Conservation (phyloP, 768 basidiomycete species). For the Tricholoma terreum region DNA sequence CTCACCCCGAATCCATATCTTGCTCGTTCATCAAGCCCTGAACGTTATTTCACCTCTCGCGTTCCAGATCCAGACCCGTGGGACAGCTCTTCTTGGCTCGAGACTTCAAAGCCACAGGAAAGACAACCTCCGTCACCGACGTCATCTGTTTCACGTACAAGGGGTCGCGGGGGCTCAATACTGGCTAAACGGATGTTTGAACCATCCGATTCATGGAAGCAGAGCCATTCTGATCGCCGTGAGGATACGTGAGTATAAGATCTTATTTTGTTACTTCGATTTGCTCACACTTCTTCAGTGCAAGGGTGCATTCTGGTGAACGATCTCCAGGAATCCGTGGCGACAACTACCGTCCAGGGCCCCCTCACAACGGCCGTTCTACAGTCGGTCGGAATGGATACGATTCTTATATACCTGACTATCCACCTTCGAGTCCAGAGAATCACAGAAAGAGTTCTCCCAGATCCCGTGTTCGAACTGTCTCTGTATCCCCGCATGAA, state of each 20-base stretch:
- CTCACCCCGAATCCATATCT: constrained; percentile 26
- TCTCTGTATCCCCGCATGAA: constrained; percentile 27
- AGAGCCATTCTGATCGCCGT: constrained; percentile 48
- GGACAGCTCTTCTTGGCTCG: constrained; percentile 45
- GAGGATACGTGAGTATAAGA: constrained; percentile 36
- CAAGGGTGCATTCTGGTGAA: constrained; percentile 19
- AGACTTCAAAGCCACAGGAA: constrained; percentile 37
- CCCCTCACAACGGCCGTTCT: constrained; percentile 39
- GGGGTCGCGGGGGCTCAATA: constrained; percentile 30
- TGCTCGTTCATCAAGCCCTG: constrained; percentile 51
- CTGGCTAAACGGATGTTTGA: constrained; percentile 58
- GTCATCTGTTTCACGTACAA: constrained; percentile 24
- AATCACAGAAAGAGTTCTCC: constrained; percentile 19
- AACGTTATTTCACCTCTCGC: constrained; percentile 43
- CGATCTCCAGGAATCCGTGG: constrained; percentile 31
- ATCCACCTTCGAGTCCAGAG: constrained; percentile 21
- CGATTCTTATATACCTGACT: constrained; percentile 53
- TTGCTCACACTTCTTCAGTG: constrained; percentile 5
- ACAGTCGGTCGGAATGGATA: constrained; percentile 31
- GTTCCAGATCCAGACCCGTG: constrained; percentile 42
- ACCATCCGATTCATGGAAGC: constrained; percentile 71
- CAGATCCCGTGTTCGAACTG: constrained; percentile 7
- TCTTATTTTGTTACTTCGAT: neutral
- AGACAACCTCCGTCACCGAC: constrained; percentile 41
- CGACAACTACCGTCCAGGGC: constrained; percentile 51